phyloP scores from a whole-genome alignment of 768 basidiomycete genomes.

The Cyclocybe cylindracea region DNA sequence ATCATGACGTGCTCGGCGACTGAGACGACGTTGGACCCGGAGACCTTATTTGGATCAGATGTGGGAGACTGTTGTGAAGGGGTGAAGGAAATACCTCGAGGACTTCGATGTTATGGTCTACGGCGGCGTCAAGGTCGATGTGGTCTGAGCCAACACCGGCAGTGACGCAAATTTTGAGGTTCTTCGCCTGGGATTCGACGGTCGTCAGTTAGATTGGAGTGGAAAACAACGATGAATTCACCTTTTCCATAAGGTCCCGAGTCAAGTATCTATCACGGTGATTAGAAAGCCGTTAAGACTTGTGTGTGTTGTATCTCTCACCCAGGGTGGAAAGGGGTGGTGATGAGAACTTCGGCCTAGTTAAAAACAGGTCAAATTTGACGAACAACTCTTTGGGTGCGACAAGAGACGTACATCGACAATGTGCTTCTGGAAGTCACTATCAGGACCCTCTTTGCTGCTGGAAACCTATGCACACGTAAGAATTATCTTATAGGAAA shows the following conservation, averaged over 20 bases:
- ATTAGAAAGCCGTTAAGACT: background rate
- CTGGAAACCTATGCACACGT: slow-evolving; percentile 57
- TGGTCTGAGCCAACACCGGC: slow-evolving; percentile 94
- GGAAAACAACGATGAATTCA: slow-evolving; percentile 17
- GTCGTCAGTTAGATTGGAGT: background rate
- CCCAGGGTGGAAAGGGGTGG: slow-evolving; percentile 86
- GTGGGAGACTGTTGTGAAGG: background rate
- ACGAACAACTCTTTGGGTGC: background rate
- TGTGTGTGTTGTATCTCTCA: slow-evolving; percentile 16
- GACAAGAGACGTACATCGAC: slow-evolving; percentile 56
- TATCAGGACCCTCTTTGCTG: slow-evolving; percentile 81
- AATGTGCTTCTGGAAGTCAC: slow-evolving; percentile 82
- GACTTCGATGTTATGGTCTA: slow-evolving; percentile 77
- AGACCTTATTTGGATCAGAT: slow-evolving; percentile 45
- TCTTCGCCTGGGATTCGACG: slow-evolving; percentile 60
- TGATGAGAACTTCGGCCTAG: slow-evolving; percentile 79
- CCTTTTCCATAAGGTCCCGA: slow-evolving; percentile 69
- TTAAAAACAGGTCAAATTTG: slow-evolving; percentile 12
- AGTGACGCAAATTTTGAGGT: slow-evolving; percentile 87
- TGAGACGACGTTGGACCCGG: slow-evolving; percentile 88
- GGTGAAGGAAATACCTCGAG: slow-evolving; percentile 47
- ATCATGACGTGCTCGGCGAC: slow-evolving; percentile 92
- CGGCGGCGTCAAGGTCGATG: slow-evolving; percentile 87
- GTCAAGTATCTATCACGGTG: slow-evolving; percentile 58
- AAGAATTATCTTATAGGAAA: background rate